Conservation (phyloP, 176 grass and related monocot species). For the Chloris gayana region DNA sequence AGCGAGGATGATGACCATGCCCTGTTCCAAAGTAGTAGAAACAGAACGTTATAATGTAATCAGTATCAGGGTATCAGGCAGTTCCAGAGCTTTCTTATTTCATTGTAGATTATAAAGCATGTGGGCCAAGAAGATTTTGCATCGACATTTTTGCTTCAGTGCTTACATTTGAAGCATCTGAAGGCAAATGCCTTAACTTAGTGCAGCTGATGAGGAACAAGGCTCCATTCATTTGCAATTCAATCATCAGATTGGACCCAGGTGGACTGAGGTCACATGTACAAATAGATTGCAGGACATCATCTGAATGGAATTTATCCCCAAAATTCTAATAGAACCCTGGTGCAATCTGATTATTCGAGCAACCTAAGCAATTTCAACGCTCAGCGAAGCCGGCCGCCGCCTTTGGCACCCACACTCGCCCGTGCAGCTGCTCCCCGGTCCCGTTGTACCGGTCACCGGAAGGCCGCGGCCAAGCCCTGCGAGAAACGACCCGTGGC, state of each 20-base stretch:
- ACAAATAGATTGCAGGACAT: neutral
- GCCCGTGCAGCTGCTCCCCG: neutral
- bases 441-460: neutral
- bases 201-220: neutral
- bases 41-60: neutral
- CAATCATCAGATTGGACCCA: neutral
- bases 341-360: neutral
- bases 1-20: neutral
- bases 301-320: neutral
- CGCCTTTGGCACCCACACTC: constrained; percentile 45
- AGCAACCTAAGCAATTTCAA: constrained; percentile 9
- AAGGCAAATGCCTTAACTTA: neutral
- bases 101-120: constrained; percentile 13
- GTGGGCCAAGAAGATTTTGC: neutral
- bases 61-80: constrained; percentile 12
- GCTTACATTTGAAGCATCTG: neutral
- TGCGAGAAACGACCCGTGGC: neutral
- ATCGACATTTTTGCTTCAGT: constrained; percentile 4
- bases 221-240: neutral
- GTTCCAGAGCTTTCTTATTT: constrained; percentile 20
- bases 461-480: neutral
- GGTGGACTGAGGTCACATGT: neutral
- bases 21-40: constrained; percentile 28
- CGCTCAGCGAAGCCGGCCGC: neutral
- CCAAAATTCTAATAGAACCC: neutral